These are phyloP conservation scores for Pelargonium exstipulatum DNA, from an alignment of 441 rosid species.

Conservation along the genomic window DNA sequence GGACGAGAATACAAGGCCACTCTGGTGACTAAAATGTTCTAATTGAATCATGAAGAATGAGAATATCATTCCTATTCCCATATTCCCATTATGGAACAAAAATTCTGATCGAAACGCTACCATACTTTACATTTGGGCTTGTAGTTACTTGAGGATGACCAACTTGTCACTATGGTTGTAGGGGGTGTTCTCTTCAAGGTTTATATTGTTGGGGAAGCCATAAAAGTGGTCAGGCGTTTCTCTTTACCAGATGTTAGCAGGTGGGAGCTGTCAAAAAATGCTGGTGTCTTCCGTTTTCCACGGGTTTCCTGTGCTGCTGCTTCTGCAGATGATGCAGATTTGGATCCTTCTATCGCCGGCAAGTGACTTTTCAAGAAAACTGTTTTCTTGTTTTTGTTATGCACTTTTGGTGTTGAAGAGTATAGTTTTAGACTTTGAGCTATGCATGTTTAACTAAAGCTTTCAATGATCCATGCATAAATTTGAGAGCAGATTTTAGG, in stretches of 20 bases:
- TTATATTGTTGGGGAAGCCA: slow-evolving; percentile 58
- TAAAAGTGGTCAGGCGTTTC: slow-evolving; percentile 53
- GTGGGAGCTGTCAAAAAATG: slow-evolving; percentile 44
- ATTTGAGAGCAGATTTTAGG: not conserved
- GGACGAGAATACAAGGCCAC: too few relatives aligned
- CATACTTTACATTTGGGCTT: not conserved
- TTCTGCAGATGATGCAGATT: slow-evolving; percentile 78
- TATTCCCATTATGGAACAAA: too few relatives aligned
- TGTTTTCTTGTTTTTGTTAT: not conserved
- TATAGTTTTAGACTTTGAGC: not conserved
- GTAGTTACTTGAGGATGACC: not conserved
- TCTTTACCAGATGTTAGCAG: slow-evolving; percentile 56
- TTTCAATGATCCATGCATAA: not conserved
- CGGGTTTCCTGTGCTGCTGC: slow-evolving; percentile 89
- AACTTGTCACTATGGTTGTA: slow-evolving; percentile 23
- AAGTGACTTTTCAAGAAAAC: slow-evolving; percentile 15
- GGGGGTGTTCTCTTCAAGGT: slow-evolving; percentile 71
- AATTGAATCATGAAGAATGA: too few relatives aligned
- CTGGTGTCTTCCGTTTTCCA: slow-evolving; percentile 70
- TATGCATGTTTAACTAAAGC: not conserved
- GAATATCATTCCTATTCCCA: too few relatives aligned
- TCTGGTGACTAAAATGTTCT: too few relatives aligned
- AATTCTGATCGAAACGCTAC: too few relatives aligned
- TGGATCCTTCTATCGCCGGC: slow-evolving; percentile 86
- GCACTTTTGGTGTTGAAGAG: not conserved